phyloP scores from a whole-genome alignment of 352 stramenopile species.

The Phytophthora nicotianae region DNA sequence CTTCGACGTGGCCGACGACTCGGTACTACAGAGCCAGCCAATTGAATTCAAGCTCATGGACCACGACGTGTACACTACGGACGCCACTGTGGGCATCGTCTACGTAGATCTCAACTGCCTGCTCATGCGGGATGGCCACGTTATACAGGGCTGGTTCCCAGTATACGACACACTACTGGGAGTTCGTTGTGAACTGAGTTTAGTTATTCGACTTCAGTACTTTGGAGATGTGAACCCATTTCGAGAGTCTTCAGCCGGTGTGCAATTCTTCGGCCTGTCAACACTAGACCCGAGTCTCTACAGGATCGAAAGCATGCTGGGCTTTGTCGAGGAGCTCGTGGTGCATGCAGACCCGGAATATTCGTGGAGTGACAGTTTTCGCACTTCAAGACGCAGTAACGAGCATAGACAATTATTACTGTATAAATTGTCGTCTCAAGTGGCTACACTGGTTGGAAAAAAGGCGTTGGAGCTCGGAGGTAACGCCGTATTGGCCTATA shows the following conservation, averaged over 20 bases:
- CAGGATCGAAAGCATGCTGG: constrained; percentile 89
- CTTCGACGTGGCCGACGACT: constrained; percentile 98
- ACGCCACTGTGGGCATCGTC: constrained; percentile 96
- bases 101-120: constrained; percentile 99
- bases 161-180: constrained; percentile 97
- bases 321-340: constrained; percentile 96
- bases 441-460: constrained; percentile 91
- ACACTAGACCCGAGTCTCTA: constrained; percentile 92
- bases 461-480: constrained; percentile 96
- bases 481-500: constrained; percentile 98
- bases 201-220: constrained; percentile 96
- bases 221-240: constrained; percentile 98
- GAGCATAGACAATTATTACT: constrained; percentile 95
- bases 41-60: constrained; percentile 98
- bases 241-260: constrained; percentile 95
- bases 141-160: constrained; percentile 98
- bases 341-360: constrained; percentile 99
- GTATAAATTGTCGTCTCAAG: constrained; percentile 94
- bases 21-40: constrained; percentile 97
- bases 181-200: constrained; percentile 94
- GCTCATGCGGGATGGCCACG: constrained; percentile 91
- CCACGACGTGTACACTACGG: constrained; percentile 93
- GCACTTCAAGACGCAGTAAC: constrained; percentile 93
- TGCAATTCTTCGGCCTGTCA: constrained; percentile 97
- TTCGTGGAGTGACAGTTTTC: constrained; percentile 96